Base-by-base conservation (phyloP, 2,329 filamentous ascomycete species). In the Fusarium buxicola region DNA sequence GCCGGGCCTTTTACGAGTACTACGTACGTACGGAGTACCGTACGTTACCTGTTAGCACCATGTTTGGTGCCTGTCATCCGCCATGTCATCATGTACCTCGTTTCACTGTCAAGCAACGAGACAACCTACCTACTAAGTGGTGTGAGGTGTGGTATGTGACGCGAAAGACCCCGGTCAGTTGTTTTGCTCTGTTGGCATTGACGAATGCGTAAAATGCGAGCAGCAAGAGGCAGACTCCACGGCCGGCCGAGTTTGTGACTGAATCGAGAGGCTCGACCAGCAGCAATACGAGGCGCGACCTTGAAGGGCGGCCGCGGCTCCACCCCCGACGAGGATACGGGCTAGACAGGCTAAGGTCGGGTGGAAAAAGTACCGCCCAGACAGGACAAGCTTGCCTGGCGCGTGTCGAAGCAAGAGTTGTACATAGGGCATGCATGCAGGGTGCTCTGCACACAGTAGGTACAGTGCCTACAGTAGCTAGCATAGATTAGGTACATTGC, bases 241-340 rank as follows among this genome's bases (percentile, higher is more conserved):
- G 21, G 21, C 21, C 21, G 15, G 40, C 15, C 35, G 13, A 34
- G 43, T 63, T 54, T 52, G n/a, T n/a, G n/a, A n/a, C n/a, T n/a
- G n/a, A n/a, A n/a, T n/a, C n/a, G n/a, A n/a, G n/a, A n/a, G n/a
- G n/a, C n/a, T n/a, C n/a, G n/a, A 38, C 21, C 21, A 21, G 21
- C 4, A 21, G 53, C 48, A 68, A 69, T 68, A 68, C 62, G 66
- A 69, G 55, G 43, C 36, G 34, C 11, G 34, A 45, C 54, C 49
- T 51, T 46, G 51, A 53, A 57, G 59, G 54, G 51, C 41, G 21
- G 50, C 47, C 52, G 52, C 48, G 56, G 46, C 27, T 47, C 50
- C 64, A 46, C 50, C 51, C 49, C n/a, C n/a, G n/a, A n/a, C 35
- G 21, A 15, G 43, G 39, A 60, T 53, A 52, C 49, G 60, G 48